Evolutionary conservation across 148 eudicot species (phyloP).

Genomic region (Amaranthus cruentus): DNA sequence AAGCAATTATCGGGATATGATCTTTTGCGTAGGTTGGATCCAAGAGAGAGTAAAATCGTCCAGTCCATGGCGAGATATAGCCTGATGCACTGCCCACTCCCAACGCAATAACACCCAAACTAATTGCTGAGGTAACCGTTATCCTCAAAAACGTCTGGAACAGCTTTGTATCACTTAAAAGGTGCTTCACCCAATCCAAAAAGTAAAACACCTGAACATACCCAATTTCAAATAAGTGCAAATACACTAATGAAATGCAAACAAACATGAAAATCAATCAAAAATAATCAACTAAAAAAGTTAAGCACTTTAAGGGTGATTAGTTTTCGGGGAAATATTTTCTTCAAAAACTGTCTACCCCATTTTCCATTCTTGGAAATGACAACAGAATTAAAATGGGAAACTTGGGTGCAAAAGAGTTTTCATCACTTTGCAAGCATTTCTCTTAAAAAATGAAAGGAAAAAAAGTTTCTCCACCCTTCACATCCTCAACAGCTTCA

Average conservation of each 20-base stretch:
- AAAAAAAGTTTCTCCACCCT: too few relatives aligned
- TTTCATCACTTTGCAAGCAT: too few relatives aligned
- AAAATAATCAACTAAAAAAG: neutral
- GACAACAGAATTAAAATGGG: too few relatives aligned
- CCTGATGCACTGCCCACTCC: conserved; percentile 97
- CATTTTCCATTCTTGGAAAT: too few relatives aligned
- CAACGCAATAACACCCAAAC: conserved; percentile 74
- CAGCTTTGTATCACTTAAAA: conserved; percentile 65
- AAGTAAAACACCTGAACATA: conserved; percentile 81
- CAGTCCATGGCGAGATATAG: conserved; percentile 96
- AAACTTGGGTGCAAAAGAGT: too few relatives aligned
- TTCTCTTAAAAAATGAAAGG: too few relatives aligned
- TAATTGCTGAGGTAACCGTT: conserved; percentile 71
- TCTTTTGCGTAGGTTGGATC: conserved; percentile 99
- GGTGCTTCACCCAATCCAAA: conserved; percentile 90
- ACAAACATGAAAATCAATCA: neutral
- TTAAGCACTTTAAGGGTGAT: neutral
- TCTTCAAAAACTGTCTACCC: too few relatives aligned
- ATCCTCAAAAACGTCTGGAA: conserved; percentile 83
- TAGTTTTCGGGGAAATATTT: too few relatives aligned
- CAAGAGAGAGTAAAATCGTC: conserved; percentile 93
- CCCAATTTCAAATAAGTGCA: conserved; percentile 8
- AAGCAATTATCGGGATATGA: conserved; percentile 96
- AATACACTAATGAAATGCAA: neutral
- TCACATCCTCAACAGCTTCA: too few relatives aligned